Evolutionary conservation across 495 filamentous ascomycete genomes (phyloP), one percentile per base, ranked within the genome.

Genomic region (Tricharina praecox): DNA sequence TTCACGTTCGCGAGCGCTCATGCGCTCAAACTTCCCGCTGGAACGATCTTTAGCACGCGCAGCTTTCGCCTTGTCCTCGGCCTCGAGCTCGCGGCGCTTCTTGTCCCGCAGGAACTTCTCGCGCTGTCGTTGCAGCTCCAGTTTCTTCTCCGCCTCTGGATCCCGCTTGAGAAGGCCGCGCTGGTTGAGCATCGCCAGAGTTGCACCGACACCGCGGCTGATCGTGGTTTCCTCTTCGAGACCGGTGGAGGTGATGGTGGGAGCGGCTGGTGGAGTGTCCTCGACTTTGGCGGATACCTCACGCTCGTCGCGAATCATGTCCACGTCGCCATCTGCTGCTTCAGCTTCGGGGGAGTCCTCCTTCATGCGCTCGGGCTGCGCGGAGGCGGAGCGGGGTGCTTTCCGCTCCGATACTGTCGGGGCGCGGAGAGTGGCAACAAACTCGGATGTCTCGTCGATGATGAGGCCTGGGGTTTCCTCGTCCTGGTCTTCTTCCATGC

Each of bases 401-500:
- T 68, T 69, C 24, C 69, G 72, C 52, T 82, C 79, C n/a, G 76
- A 76, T n/a, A 72, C 65, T n/a, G 66, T 67, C 9, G 71, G 73
- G 52, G 76, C 78, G 54, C 79, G 76, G 45, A 97, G 63, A 53
- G 85, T 83, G 16, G 85, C 78, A 21, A 97, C 83, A 59, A 97
- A 97, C 51, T 93, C 86, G 2, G 85, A 81, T 11, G 88, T 94
- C 60, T 96, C 88, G 53, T 95, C 86, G 47, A 97, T 85, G 11
- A 96, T 71, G 9, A 95, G 68, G 23, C 87, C 87, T 13, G 72
- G 74, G 21, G 75, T 77, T 15, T 69, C 70, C 20, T 64, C 67
- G 0, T 64, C 68, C 9, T 68, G 66, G 1, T 66, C 66, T 3
- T 52, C 58, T 10, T 66, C 64, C 0, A 63, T 56, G 19, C 32